Evolutionary conservation across 1,284 basidiomycete genomes (phyloP).

Genomic region (Irpex lacteus): DNA sequence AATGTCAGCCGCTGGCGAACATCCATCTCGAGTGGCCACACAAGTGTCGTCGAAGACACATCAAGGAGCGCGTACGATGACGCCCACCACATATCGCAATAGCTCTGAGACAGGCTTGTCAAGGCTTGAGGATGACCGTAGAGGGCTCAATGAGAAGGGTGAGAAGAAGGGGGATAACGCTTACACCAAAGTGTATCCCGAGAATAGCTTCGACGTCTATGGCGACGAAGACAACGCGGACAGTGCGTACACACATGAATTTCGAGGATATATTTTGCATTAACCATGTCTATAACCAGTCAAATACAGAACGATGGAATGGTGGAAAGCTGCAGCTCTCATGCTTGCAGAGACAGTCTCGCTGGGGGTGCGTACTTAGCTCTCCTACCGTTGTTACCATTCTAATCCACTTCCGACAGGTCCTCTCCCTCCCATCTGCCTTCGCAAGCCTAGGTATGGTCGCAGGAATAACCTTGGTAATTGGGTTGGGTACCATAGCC

Average conservation of each 20-base stretch:
- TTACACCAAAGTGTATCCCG: not conserved
- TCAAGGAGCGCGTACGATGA: not conserved
- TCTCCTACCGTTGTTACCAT: not conserved
- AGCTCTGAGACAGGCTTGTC: not conserved
- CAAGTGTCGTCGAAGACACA: not conserved
- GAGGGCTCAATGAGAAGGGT: not conserved
- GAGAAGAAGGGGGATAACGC: not conserved
- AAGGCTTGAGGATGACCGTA: not conserved
- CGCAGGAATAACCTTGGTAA: slow-evolving; percentile 27
- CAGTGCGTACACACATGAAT: slow-evolving; percentile 13
- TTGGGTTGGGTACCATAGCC: slow-evolving; percentile 28
- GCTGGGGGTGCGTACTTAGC: slow-evolving; percentile 17
- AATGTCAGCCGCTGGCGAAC: not conserved
- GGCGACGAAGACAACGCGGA: slow-evolving; percentile 15
- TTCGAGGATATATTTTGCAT: too few species aligned
- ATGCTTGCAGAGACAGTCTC: slow-evolving; percentile 34
- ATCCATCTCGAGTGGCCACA: not conserved
- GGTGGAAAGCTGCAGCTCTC: slow-evolving; percentile 33
- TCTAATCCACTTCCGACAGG: slow-evolving; percentile 14
- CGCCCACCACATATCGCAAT: not conserved
- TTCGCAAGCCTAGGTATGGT: slow-evolving; percentile 30
- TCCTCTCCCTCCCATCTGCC: slow-evolving; percentile 30
- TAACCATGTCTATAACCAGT: slow-evolving; percentile 17
- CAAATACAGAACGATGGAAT: slow-evolving; percentile 33
- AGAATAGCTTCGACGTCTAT: slow-evolving; percentile 16